These are phyloP conservation scores for Umbellularia californica DNA, from an alignment of 164 flowering plant species.

Conservation along the genomic window DNA sequence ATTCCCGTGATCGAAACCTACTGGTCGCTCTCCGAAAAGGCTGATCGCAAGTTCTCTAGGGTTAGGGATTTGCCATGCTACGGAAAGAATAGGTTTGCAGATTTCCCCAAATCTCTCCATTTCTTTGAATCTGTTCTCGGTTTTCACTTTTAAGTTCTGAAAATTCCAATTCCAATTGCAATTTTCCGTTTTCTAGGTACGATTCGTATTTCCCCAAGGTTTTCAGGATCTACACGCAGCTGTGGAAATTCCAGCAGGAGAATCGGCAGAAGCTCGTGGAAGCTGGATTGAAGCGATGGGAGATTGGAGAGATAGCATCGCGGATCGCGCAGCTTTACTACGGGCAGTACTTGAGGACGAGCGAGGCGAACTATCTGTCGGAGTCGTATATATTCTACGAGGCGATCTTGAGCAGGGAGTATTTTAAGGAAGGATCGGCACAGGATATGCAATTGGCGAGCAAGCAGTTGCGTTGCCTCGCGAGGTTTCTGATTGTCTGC, in stretches of 20 bases:
- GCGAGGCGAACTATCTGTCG: constrained; percentile 69
- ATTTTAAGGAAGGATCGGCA: constrained; percentile 69
- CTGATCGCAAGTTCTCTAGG: constrained; percentile 89
- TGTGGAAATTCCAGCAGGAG: constrained; percentile 96
- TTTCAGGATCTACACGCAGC: constrained; percentile 76
- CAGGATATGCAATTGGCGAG: constrained; percentile 62
- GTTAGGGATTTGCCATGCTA: constrained; percentile 76
- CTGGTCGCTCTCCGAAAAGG: constrained; percentile 81
- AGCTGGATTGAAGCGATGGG: constrained; percentile 87
- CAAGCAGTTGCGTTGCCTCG: constrained; percentile 83
- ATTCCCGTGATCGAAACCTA: constrained; percentile 69
- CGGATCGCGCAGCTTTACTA: constrained; percentile 87
- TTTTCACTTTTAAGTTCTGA: no score
- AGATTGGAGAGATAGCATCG: constrained; percentile 95
- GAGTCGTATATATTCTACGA: constrained; percentile 85
- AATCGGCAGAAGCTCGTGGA: constrained; percentile 83
- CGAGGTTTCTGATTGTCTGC: constrained; percentile 79
- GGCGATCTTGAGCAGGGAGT: constrained; percentile 75
- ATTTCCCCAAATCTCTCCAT: not conserved
- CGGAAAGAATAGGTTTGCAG: constrained; percentile 52
- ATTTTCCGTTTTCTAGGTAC: constrained; percentile 36
- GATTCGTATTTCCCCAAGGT: constrained; percentile 81
- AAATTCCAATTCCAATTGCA: not conserved
- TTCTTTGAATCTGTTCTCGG: no score
- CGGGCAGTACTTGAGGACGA: constrained; percentile 80